Conservation (phyloP, 2,329 filamentous ascomycete species). For the Daldinia eschscholtzii region DNA sequence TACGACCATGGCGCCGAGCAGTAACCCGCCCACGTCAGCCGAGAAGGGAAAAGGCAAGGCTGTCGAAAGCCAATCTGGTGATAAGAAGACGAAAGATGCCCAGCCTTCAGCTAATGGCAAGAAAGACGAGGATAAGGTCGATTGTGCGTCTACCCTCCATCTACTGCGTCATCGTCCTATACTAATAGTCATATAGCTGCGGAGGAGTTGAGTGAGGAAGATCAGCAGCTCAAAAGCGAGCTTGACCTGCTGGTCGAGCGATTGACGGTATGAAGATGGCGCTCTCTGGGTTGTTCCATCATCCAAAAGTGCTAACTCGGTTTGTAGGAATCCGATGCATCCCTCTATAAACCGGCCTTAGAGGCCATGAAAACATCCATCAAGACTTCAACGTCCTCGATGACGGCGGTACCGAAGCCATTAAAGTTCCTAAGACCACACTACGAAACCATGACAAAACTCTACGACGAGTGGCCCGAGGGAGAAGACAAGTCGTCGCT, state of each 20-base stretch:
- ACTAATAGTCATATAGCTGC: slow-evolving; percentile 58
- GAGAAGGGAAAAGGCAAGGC: slow-evolving; percentile 99
- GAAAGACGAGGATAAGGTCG: slow-evolving; percentile 77
- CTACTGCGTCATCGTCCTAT: slow-evolving; percentile 36
- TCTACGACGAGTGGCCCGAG: slow-evolving; percentile 90
- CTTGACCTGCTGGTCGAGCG: slow-evolving; percentile 98
- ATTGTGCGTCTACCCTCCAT: slow-evolving; percentile 54
- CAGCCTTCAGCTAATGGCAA: slow-evolving; percentile 79
- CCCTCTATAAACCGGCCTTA: slow-evolving; percentile 90
- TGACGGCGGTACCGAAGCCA: slow-evolving; percentile 98
- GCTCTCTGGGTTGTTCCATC: not conserved
- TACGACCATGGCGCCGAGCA: slow-evolving; percentile 89
- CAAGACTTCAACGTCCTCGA: slow-evolving; percentile 98
- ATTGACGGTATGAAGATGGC: slow-evolving; percentile 74
- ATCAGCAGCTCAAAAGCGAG: slow-evolving; percentile 97
- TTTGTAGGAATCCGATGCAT: slow-evolving; percentile 82
- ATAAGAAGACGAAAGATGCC: slow-evolving; percentile 76
- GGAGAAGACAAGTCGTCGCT: slow-evolving; percentile 89
- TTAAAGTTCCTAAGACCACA: slow-evolving; percentile 98
- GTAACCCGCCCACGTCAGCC: slow-evolving; percentile 83
- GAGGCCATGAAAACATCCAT: slow-evolving; percentile 98
- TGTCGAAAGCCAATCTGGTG: slow-evolving; percentile 72
- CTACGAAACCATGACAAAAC: slow-evolving; percentile 87
- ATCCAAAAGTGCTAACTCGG: slow-evolving; percentile 27
- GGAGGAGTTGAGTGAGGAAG: slow-evolving; percentile 97